Evolutionary conservation across 805 yeast genomes (phyloP).

Genomic region (Debaryomyces tyrocola): DNA sequence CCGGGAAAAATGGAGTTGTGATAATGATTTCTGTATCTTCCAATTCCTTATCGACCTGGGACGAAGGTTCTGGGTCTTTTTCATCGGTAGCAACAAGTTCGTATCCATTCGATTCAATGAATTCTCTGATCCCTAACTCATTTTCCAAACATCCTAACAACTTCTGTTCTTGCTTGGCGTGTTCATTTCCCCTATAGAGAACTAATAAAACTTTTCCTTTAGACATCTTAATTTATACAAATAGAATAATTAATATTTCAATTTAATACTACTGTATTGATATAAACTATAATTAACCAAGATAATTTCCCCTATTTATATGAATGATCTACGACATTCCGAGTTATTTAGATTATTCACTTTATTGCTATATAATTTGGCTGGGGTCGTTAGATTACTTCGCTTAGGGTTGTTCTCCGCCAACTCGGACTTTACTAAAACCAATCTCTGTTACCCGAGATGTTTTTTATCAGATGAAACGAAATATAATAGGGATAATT

Average conservation of each 20-base stretch:
- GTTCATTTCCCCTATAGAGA: slow-evolving; percentile 56
- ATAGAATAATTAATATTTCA: background rate
- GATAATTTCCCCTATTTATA: no score
- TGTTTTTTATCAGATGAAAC: no score
- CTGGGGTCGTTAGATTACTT: no score
- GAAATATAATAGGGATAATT: no score
- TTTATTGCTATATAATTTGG: no score
- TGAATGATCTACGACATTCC: no score
- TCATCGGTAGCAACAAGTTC: slow-evolving; percentile 62
- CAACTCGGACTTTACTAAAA: no score
- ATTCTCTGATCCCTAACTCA: slow-evolving; percentile 68
- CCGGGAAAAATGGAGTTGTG: slow-evolving; percentile 84
- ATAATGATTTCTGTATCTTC: slow-evolving; percentile 74
- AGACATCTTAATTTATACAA: slow-evolving; percentile 12
- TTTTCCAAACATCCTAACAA: slow-evolving; percentile 73
- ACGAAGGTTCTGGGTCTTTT: slow-evolving; percentile 60
- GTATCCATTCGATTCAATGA: slow-evolving; percentile 68
- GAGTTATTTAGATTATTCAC: no score
- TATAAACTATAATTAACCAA: no score
- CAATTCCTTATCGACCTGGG: slow-evolving; percentile 62
- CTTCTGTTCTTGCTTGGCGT: slow-evolving; percentile 59
- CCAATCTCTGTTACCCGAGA: no score
- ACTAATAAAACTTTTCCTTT: slow-evolving; percentile 51
- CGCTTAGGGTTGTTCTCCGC: no score
- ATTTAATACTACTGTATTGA: no score